Base-by-base conservation (phyloP, 257 asterid species). In the Ilex aquifolium region DNA sequence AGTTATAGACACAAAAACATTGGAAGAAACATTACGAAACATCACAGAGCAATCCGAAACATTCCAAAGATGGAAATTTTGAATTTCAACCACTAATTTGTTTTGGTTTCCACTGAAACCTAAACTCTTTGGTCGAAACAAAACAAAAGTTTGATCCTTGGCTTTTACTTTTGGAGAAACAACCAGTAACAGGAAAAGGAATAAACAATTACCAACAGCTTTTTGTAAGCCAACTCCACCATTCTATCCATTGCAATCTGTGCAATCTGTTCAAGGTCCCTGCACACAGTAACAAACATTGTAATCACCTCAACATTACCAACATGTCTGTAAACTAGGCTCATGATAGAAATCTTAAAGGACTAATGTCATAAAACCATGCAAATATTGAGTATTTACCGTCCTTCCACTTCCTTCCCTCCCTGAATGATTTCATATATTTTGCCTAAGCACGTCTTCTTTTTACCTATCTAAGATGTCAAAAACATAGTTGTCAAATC, bases 201-300 rank as follows among this genome's bases (percentile, higher is more conserved):
- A 71, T 58, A 44, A 64, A 69, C 6, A 73, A 81, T 80, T 76
- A 90, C 97, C 95, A 90, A 66, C 31, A 85, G 87, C 77, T 88
- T 90, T 82, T 77, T 85, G 86, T 75, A 85, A 58, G 95, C 86
- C 74, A 83, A 69, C 87, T 90, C 97, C 44, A 83, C 79, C 64
- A 87, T 90, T 67, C 74, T 79, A 77, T 85, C 83, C 87, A 90
- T 78, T 32, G 96, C 96, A 74, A 82, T n/a, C n/a, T n/a, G n/a
- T n/a, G n/a, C n/a, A n/a, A n/a, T 77, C 83, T 80, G 86, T 77
- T 90, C 97, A 53, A 83, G 90, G 78, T 87, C 87, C 95, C 97
- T 90, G 82, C 63, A 73, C 60, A 74, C n/a, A 69, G 40, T 57
- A 76, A 44, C 49, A 59, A 74, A n/a, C n/a, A 16, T 2, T 11